These are phyloP conservation scores for Trichoderma sp. DNA, from an alignment of 2,329 filamentous ascomycete species.

Conservation along the genomic window DNA sequence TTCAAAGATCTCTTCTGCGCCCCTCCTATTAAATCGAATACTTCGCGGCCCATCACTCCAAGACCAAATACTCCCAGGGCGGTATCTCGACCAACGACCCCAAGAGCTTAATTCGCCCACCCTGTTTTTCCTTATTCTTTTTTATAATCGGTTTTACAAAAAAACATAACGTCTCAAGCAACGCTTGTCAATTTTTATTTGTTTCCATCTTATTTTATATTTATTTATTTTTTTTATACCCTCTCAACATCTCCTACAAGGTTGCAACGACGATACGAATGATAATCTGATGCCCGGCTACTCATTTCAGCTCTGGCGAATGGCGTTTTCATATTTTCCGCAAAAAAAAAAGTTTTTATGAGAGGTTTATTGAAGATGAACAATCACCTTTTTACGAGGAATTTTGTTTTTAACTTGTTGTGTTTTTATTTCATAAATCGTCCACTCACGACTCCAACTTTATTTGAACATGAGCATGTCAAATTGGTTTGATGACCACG, in stretches of 20 bases:
- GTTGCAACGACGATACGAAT: not conserved
- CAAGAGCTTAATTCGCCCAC: not conserved
- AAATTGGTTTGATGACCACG: not conserved
- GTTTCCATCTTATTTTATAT: not conserved
- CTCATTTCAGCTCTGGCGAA: not conserved
- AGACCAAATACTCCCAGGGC: not conserved
- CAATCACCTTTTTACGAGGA: not conserved
- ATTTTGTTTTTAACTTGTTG: not conserved
- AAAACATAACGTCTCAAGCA: not conserved
- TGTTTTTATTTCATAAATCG: not conserved
- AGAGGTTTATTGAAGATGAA: not conserved
- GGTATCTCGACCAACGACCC: conserved; percentile 5
- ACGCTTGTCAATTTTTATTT: not conserved
- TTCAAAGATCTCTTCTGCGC: conserved; percentile 45
- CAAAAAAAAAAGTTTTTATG: not conserved
- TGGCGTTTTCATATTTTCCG: not conserved
- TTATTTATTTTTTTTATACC: not conserved
- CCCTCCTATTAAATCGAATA: not conserved
- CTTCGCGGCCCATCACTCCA: conserved; percentile 13
- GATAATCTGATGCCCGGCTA: not conserved
- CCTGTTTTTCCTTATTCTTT: not conserved
- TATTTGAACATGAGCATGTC: not conserved
- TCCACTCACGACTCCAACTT: no score
- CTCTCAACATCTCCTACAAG: not conserved
- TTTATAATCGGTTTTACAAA: not conserved